Base-by-base conservation (phyloP, 495 filamentous ascomycete genomes). In the Aspergillus indologenus region DNA sequence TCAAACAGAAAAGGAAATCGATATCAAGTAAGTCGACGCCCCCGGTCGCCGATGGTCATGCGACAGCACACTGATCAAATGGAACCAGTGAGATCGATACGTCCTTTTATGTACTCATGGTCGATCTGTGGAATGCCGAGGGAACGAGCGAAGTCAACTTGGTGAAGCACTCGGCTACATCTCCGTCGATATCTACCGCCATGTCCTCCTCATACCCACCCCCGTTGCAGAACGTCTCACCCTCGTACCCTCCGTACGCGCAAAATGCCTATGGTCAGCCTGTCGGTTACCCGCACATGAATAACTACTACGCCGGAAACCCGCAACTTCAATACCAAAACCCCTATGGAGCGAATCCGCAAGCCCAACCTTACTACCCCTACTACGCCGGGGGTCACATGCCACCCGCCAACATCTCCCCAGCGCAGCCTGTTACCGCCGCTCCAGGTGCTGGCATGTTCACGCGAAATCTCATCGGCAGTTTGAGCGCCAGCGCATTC, bases 391-490 rank as follows among this genome's bases (percentile, higher is more conserved):
- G 75, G 20, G 60, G 70, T 42, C 72, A 70, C 43, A 69, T 70
- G 59, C 75, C 68, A 17, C 68, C 67, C 0, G 60, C 74, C 56
- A 69, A 71, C 54, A 71, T 79, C 61, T 66, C 78, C 7, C 66
- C 76, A 56, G 61, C 75, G 45, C 74, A 75, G 34, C 73, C 76
- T 6, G 75, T 78, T 44, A 65, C 77, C 47, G 67, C 77, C 40
- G 73, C 74, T 23, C 88, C 88, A 0, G 83, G 85, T 34, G n/a
- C n/a, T n/a, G 92, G 92, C 67, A 96, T 96, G 92, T 98, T 94
- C 74, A 97, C 94, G 0, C 76, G 94, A 52, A 98, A 98, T 67
- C 83, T 98, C 46, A 98, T 98, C 58, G 94, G 94, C 17, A 96
- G 91, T 68, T 78, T 96, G 23, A 87, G 89, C 48, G 92, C 92